These are phyloP conservation scores for Eutrema heterophyllum DNA, from an alignment of 345 rosid species.

Conservation along the genomic window DNA sequence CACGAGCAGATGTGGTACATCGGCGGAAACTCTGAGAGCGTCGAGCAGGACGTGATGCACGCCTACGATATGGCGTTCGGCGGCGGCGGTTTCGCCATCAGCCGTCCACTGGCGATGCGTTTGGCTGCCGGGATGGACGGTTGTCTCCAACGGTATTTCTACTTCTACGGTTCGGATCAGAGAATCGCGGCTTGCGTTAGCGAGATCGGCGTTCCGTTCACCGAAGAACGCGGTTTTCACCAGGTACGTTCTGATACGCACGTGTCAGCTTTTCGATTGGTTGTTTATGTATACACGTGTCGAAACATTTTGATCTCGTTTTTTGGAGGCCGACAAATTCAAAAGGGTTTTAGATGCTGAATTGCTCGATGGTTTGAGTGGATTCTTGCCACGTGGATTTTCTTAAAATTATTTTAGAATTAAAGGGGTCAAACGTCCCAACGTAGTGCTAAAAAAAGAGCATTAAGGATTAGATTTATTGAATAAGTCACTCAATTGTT, in stretches of 20 bases:
- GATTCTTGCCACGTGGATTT: constrained; percentile 19
- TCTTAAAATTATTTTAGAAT: background rate
- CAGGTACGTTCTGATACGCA: constrained; percentile 48
- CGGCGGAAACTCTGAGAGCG: constrained; percentile 76
- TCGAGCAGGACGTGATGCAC: constrained; percentile 67
- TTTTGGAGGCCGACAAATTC: constrained; percentile 23
- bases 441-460: constrained; percentile 10
- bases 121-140: constrained; percentile 54
- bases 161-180: constrained; percentile 84
- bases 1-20: constrained; percentile 75
- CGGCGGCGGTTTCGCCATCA: constrained; percentile 87
- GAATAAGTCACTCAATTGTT: background rate
- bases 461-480: background rate
- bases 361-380: background rate
- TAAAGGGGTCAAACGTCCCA: constrained; percentile 5
- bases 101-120: constrained; percentile 61
- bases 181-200: constrained; percentile 65
- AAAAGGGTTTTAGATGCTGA: background rate
- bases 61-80: constrained; percentile 83
- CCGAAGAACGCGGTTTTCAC: constrained; percentile 69
- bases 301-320: background rate
- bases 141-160: constrained; percentile 56
- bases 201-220: constrained; percentile 73
- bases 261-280: constrained; percentile 6
- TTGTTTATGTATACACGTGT: constrained; percentile 9